Conservation (phyloP, 2,329 filamentous ascomycete species). For the Aureobasidium sp. region DNA sequence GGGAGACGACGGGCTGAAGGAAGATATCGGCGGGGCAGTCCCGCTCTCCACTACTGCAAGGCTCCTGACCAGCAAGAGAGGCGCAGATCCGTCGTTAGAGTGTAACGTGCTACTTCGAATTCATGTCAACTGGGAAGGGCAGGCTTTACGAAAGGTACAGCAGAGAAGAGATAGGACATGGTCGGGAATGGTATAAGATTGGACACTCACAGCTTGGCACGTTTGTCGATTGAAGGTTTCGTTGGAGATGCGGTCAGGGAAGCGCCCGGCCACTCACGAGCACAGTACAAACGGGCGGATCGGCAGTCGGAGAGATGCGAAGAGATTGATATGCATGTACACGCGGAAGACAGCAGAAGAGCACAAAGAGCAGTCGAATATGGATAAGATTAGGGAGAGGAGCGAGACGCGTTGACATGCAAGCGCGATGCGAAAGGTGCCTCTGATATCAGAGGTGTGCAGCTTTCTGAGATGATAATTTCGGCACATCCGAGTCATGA, state of each 20-base stretch:
- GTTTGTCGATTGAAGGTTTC: background rate
- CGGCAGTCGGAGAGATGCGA: background rate
- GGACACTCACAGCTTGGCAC: conserved; percentile 4
- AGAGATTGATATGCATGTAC: background rate
- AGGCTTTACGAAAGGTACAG: background rate
- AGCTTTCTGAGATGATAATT: conserved; percentile 3
- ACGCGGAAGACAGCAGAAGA: background rate
- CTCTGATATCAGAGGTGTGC: conserved; percentile 2
- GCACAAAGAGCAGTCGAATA: background rate
- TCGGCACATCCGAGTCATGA: conserved; percentile 8
- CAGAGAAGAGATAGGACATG: background rate
- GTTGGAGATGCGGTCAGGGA: background rate
- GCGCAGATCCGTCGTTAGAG: conserved; percentile 9
- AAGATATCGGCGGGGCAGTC: background rate
- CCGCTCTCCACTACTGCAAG: conserved; percentile 5
- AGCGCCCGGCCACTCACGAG: background rate
- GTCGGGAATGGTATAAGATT: background rate
- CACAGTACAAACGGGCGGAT: background rate
- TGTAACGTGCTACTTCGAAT: background rate
- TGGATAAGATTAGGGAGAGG: background rate
- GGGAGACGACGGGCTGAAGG: background rate
- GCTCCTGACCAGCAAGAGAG: conserved; percentile 8
- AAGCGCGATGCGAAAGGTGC: background rate
- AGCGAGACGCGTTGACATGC: background rate
- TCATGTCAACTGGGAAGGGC: background rate